Base-by-base conservation (phyloP, 129 eudicot genomes). In the Arctium minus region DNA sequence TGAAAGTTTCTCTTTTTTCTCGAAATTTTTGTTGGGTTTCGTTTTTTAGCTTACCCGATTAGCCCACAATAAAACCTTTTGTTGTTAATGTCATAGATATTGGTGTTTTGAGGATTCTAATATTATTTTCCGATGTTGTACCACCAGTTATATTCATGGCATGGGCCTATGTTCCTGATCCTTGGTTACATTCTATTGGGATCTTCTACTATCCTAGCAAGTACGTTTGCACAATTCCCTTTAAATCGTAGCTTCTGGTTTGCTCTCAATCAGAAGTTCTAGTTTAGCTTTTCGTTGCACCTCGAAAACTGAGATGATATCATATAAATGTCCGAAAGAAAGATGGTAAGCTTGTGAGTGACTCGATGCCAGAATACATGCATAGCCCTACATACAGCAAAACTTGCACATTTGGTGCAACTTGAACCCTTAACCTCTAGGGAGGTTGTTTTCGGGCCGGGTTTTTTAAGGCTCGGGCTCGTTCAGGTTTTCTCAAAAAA, bases 131-230 rank as follows among this genome's bases (percentile, higher is more conserved):
- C 35, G 73, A 48, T 75, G 82, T 83, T 78, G 40, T 32, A n/a
- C 18, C 33, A 15, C 68, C 90, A 96, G 99, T 86, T 68, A 81
- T 96, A 8, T 96, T 93, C 86, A 15, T 96, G 72, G 76, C 88
- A 74, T 96, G 99, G 99, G 98, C 97, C 37, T 96, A 91, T 75
- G 82, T 93, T 86, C 98, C 99, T 5, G 99, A 96, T 77, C 79
- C 78, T 12, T 96, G 98, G 94, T 86, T 96, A 86, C 99, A 91
- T 81, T 87, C 92, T 74, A 80, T 91, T 78, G 97, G 99, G 50
- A 93, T 93, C 81, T 93, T 72, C 83, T 93, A 96, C 88, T 92
- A 93, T 85, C 98, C 98, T 83, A 96, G 96, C 95, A 93, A 94
- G 97, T 93, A n/a, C 60, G 88, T 83, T 0, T 32, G 56, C 73